Evolutionary conservation across 345 rosid species (phyloP).

Genomic region (Limnanthes douglasii): DNA sequence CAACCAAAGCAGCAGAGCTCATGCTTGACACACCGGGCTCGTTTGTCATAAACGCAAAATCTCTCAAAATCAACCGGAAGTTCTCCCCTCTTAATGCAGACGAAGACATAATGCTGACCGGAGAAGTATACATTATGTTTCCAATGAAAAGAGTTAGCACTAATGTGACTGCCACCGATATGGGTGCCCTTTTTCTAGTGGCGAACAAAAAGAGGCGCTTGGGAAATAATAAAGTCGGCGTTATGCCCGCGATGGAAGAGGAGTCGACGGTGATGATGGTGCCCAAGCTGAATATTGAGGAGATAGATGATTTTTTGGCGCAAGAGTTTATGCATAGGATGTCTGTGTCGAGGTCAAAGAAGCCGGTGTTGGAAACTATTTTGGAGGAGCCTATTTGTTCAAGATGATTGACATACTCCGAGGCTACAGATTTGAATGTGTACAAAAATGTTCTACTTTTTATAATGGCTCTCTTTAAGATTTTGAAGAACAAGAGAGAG

Average conservation of each 20-base stretch:
- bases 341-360: conserved; percentile 61
- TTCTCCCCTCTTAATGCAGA: conserved; percentile 65
- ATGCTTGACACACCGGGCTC: conserved; percentile 74
- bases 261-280: conserved; percentile 5
- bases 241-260: conserved; percentile 8
- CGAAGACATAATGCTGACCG: conserved; percentile 44
- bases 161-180: conserved; percentile 43
- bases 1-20: conserved; percentile 66
- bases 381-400: conserved; percentile 33
- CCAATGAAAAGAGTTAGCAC: conserved; percentile 60
- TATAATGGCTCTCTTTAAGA: too few relatives aligned
- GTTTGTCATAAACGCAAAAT: conserved; percentile 55
- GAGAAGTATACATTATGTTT: conserved; percentile 46
- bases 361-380: conserved; percentile 66
- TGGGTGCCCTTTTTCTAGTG: conserved; percentile 37
- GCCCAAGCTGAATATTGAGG: conserved; percentile 38
- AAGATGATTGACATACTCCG: too few relatives aligned
- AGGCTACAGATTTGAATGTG: too few relatives aligned
- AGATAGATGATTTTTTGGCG: conserved; percentile 39
- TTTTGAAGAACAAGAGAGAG: too few relatives aligned
- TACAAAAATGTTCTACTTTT: too few relatives aligned
- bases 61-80: conserved; percentile 49
- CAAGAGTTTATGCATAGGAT: conserved; percentile 41
- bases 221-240: conserved; percentile 12
- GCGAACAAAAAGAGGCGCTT: conserved; percentile 31